phyloP scores from a whole-genome alignment of 2,329 filamentous ascomycete species.

The Paracamarosporium sp. region DNA sequence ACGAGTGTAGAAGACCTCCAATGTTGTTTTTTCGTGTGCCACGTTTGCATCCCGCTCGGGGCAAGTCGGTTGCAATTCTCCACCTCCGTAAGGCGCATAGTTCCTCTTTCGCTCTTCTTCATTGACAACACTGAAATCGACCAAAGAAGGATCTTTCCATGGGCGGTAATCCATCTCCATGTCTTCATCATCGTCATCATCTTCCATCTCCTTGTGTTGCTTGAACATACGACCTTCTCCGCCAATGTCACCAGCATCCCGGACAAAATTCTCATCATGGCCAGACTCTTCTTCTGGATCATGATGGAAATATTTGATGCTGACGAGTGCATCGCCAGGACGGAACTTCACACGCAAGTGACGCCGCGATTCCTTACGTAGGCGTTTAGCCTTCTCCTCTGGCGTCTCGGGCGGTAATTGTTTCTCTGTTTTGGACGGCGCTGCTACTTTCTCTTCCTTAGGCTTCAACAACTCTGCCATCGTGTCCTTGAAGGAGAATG shows the following conservation, averaged over 20 bases:
- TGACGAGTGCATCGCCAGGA: slow-evolving; percentile 68
- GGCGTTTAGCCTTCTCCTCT: slow-evolving; percentile 70
- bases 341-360: slow-evolving; percentile 76
- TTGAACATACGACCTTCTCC: slow-evolving; percentile 65
- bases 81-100: slow-evolving; percentile 55
- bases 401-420: slow-evolving; percentile 66
- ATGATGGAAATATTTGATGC: slow-evolving; percentile 74
- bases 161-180: slow-evolving; percentile 43
- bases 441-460: slow-evolving; percentile 60
- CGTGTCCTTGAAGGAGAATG: slow-evolving; percentile 48
- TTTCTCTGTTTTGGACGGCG: slow-evolving; percentile 59
- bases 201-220: slow-evolving; percentile 69
- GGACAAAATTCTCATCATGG: slow-evolving; percentile 70
- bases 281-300: slow-evolving; percentile 74
- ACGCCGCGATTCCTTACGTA: slow-evolving; percentile 75
- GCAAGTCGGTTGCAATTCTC: slow-evolving; percentile 45
- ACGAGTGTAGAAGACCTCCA: slow-evolving; percentile 56
- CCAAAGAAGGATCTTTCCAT: slow-evolving; percentile 40
- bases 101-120: slow-evolving; percentile 51
- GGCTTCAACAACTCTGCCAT: slow-evolving; percentile 58
- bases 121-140: slow-evolving; percentile 54
- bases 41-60: slow-evolving; percentile 53
- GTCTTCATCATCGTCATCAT: slow-evolving; percentile 67
- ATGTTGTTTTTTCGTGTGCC: slow-evolving; percentile 53
- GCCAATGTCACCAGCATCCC: slow-evolving; percentile 75